Base-by-base conservation (phyloP, 2,329 filamentous ascomycete species). In the Trichoderma sp. region DNA sequence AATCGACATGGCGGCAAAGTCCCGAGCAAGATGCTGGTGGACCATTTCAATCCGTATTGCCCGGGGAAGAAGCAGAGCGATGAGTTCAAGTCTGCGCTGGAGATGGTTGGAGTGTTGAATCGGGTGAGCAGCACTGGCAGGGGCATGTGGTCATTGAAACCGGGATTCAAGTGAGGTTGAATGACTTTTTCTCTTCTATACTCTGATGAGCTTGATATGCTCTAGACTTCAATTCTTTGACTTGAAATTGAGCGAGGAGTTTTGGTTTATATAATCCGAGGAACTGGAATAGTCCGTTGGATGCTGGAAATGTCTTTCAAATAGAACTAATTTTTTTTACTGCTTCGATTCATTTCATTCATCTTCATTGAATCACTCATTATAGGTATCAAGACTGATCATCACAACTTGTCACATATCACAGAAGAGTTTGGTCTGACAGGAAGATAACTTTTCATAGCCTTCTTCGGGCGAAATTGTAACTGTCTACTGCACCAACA, bases 41-140 rank as follows among this genome's bases (percentile, higher is more conserved):
- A 97, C 75, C 93, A 97, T 75, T 98, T 97, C 79, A 93, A 94
- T 78, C 87, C 88, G 16, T 91, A 89, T 75, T 97, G 93, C 76
- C 79, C 79, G 0, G 77, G 77, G 2, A 87, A 86, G 26, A 91
- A 88, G 54, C 87, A 92, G 70, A 90, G 90, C 63, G 87, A 88
- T 21, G 91, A 94, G 77, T 98, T 98, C 77, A 95, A 94, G 80
- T 85, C 87, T 74, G 93, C 93, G 73, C 81, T 98, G 66, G 89
- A 91, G 73, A 84, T 84, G 70, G 91, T 97, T 74, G 95, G 95
- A 0, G 86, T 83, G 66, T 79, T 97, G 77, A 87, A 93, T 75
- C 85, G 87, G 77, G 78, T 79, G 11, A 85, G 85, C 4, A 83
- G 83, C 11, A 81, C 82, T 5, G 85, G 87, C 72, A 79, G 85